Evolutionary conservation across 371 early-diverging fungal species (phyloP).

Genomic region (Actinomortierella ambigua): DNA sequence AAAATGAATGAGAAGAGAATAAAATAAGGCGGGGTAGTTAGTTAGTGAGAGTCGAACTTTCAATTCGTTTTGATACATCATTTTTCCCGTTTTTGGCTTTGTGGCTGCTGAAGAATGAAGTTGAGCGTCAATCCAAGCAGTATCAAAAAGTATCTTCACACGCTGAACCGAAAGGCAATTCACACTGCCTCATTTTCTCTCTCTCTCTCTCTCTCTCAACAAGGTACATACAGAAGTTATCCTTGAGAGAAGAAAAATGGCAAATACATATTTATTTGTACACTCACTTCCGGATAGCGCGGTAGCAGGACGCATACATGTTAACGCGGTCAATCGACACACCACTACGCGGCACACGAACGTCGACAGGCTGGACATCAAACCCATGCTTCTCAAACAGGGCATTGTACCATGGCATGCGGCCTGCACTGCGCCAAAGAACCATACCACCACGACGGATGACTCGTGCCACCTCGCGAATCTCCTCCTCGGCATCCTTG

Average conservation of each 20-base stretch:
- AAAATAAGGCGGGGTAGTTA: neutral
- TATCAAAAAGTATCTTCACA: no score
- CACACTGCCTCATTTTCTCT: no score
- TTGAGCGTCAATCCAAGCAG: no score
- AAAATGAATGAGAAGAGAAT: slow-evolving; percentile 1
- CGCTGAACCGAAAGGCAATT: no score
- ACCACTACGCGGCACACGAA: slow-evolving; percentile 65
- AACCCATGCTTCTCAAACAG: slow-evolving; percentile 76
- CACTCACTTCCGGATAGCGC: slow-evolving; percentile 42
- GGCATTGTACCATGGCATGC: slow-evolving; percentile 81
- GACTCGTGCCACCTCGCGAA: slow-evolving; percentile 64
- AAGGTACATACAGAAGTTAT: no score
- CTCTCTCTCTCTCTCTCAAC: no score
- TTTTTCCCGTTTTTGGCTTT: no score
- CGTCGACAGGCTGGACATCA: slow-evolving; percentile 64
- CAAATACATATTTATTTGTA: no score
- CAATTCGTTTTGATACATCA: no score
- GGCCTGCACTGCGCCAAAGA: slow-evolving; percentile 82
- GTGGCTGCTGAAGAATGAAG: no score
- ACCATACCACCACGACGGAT: slow-evolving; percentile 72
- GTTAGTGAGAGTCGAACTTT: no score
- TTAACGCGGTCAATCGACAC: slow-evolving; percentile 81
- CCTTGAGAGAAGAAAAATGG: no score
- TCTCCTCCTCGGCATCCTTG: slow-evolving; percentile 68
- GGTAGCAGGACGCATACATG: slow-evolving; percentile 84